Evolutionary conservation across 768 basidiomycete genomes (phyloP).

Genomic region (Filobasidium wieringae): DNA sequence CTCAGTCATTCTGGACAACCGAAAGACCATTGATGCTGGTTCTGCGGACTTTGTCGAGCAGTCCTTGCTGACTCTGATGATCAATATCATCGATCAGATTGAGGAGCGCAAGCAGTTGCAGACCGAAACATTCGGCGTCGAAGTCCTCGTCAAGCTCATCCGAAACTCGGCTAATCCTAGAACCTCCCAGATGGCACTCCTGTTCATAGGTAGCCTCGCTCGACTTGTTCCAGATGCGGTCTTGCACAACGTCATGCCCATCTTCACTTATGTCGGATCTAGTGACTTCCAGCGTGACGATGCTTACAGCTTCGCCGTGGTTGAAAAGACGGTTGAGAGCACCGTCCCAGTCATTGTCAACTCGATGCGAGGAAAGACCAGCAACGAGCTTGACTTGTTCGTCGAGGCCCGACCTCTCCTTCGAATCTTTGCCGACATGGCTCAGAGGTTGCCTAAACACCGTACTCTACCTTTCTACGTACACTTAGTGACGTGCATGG

Average conservation of each 20-base stretch:
- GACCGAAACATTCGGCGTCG: constrained; percentile 50
- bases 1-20: constrained; percentile 49
- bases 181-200: constrained; percentile 81
- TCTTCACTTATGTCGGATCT: constrained; percentile 99
- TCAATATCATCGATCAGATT: constrained; percentile 26
- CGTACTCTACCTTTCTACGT: constrained; percentile 81
- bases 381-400: constrained; percentile 51
- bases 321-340: constrained; percentile 88
- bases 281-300: constrained; percentile 95
- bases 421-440: constrained; percentile 84
- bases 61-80: constrained; percentile 65
- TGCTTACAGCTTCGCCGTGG: constrained; percentile 84
- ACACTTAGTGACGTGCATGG: constrained; percentile 72
- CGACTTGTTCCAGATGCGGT: constrained; percentile 79
- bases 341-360: constrained; percentile 87
- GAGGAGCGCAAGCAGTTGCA: constrained; percentile 1
- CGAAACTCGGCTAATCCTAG: constrained; percentile 81
- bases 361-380: constrained; percentile 54
- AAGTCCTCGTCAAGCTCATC: constrained; percentile 77
- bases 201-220: constrained; percentile 74
- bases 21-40: constrained; percentile 47
- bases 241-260: constrained; percentile 88
- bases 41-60: constrained; percentile 64
- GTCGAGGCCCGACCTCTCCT: constrained; percentile 66
- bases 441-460: constrained; percentile 81